Evolutionary conservation across 441 rosid genomes (phyloP), one percentile per base, ranked within the genome.

Genomic region (Pelargonium fulgidum): DNA sequence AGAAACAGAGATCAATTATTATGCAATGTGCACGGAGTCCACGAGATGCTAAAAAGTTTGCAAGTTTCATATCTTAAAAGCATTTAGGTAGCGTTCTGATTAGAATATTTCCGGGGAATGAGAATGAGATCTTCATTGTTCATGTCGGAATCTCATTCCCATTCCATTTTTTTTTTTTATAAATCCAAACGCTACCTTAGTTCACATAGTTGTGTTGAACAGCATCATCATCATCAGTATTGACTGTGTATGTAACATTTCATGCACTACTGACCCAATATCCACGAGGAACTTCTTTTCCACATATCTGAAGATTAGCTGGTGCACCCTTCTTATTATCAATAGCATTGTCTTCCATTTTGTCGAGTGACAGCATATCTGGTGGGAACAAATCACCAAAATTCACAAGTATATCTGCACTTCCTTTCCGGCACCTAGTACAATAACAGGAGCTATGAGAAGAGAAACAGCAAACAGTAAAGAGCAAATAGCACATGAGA

Each of bases 281-380:
- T 82, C 99, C 99, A 73, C 92, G 93, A 50, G 97, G 99, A 82
- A 91, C 85, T 77, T 87, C 94, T 76, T 94, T 91, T 70, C 99
- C 99, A 78, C 99, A 94, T 26, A 91, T 87, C 70, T 79, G 91
- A 75, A 87, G 80, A 76, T 76, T 84, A 58, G 66, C 73, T 14
- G 82, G 77, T 64, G 76, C 58, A 66, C 72, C 81, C 64, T 81
- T 87, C 71, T 73, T 76, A 78, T 78, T 42, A 68, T 29, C 62
- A 62, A 19, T 16, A 36, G 33, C 78, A 72, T 54, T 69, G 42
- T 7, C 62, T 67, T 80, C 82, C 64, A 72, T 68, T 63, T 67
- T 81, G 47, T 80, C 79, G 70, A 84, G 58, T 13, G 82, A 75
- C 76, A 66, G 77, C 42, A 75, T 76, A 76, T 83, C 89, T 63